Conservation (phyloP, 1,284 basidiomycete species). For the Heterobasidion irregulare region DNA sequence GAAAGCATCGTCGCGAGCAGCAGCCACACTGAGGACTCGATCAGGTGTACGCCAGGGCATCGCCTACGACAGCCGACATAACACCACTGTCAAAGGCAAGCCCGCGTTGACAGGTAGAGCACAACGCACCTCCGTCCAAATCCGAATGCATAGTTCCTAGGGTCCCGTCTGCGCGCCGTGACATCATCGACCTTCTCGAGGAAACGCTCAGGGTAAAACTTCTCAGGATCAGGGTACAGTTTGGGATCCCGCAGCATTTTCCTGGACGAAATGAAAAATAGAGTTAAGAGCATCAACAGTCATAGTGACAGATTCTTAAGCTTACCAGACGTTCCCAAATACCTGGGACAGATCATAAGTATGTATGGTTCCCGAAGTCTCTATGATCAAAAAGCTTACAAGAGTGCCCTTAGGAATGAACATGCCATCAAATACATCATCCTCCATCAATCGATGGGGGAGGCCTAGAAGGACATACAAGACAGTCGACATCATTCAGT, state of each 20-base stretch:
- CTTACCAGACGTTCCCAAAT: slow-evolving; percentile 25
- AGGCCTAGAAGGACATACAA: neutral
- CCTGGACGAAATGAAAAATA: neutral
- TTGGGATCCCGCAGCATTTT: neutral
- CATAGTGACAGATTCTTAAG: neutral
- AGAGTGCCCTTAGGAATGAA: slow-evolving; percentile 32
- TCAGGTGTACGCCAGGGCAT: slow-evolving; percentile 16
- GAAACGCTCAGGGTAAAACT: slow-evolving; percentile 11
- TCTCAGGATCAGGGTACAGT: slow-evolving; percentile 2
- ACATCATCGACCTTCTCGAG: slow-evolving; percentile 15
- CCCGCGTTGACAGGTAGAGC: neutral
- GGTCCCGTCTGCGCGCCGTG: slow-evolving; percentile 16
- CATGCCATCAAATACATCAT: slow-evolving; percentile 35
- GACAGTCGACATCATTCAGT: too few relatives aligned
- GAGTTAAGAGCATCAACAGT: slow-evolving; percentile 22
- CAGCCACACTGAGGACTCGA: slow-evolving; percentile 14
- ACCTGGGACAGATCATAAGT: slow-evolving; percentile 14
- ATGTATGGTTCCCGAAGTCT: neutral
- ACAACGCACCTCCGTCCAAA: slow-evolving; percentile 28
- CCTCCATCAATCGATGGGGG: slow-evolving; percentile 12
- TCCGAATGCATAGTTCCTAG: slow-evolving; percentile 22
- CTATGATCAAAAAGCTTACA: slow-evolving; percentile 8
- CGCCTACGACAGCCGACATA: slow-evolving; percentile 24
- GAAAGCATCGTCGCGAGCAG: slow-evolving; percentile 14
- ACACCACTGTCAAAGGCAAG: neutral